Evolutionary conservation across 1,284 basidiomycete species (phyloP), one percentile per base, ranked within the genome.

Genomic region (Ustilago cynodontis): DNA sequence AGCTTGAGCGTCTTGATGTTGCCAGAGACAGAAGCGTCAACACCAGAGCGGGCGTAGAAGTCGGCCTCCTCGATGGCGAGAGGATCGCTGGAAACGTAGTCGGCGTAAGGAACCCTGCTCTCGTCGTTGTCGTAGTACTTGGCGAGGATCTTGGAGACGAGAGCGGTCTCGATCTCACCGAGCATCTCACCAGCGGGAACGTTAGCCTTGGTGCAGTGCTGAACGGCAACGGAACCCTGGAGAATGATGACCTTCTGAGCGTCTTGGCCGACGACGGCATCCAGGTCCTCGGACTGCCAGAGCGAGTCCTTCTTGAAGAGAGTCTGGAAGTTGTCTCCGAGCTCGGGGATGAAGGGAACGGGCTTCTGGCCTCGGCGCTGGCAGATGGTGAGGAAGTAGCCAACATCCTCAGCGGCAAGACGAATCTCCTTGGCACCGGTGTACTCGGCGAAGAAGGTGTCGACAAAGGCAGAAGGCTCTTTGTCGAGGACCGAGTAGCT

Each of bases 291-390:
- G 7, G 95, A 93, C 51, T 94, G 93, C 96, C 96, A 98, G 7
- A 98, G 90, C 18, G 95, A 98, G 87, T 98, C 95, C 93, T 94
- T 86, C 61, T 65, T 85, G 63, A 83, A 83, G 35, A 75, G 67
- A 56, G 98, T 94, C 86, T 96, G 94, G 86, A 99, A 98, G 61
- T 74, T 78, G 58, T 73, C 90, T 87, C 98, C 95, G 54, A 99
- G 90, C 57, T 98, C 91, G n/a, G 96, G 95, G 81, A 99, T 98
- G 89, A 98, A 99, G 1, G 96, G 97, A 9, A 93, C 95, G 0
- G 97, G 97, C 89, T 99, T 99, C 89, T 99, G 96, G 16, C 94
- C 94, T 16, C 94, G 94, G 62, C 97, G 91, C 87, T 98, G 95
- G 49, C 93, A 90, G 83, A 99, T 96, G 41, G 93, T 92, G 53